Base-by-base conservation (phyloP, 2,329 filamentous ascomycete genomes). In the Incumbomyces delicatus region DNA sequence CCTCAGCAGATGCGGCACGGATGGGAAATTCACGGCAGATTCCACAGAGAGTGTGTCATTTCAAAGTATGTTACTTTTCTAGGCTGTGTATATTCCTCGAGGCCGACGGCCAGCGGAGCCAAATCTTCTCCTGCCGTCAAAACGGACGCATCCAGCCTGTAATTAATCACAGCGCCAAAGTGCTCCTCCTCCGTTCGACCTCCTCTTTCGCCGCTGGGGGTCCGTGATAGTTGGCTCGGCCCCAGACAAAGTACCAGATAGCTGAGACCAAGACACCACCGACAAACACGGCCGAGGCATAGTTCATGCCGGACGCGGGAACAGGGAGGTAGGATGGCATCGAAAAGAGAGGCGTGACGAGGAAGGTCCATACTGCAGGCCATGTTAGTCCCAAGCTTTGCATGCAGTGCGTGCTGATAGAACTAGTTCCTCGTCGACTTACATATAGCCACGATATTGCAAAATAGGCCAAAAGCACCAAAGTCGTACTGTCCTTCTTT, bases 371-470 rank as follows among this genome's bases (percentile, higher is more conserved):
- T 8, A 40, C 53, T 55, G 36, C 18, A 18, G 16, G 11, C n/a
- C 18, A 20, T n/a, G 22, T 50, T 47, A 47, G 48, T 43, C 37
- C 6, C 22, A 16, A 6, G n/a, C n/a, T n/a, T n/a, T n/a, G n/a
- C n/a, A n/a, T n/a, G n/a, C n/a, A n/a, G n/a, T n/a, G n/a, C n/a
- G n/a, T n/a, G n/a, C n/a, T n/a, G n/a, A n/a, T n/a, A n/a, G n/a
- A n/a, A n/a, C n/a, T n/a, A n/a, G n/a, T 27, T 27, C 80, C 81
- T 45, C 46, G 38, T 45, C 32, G 3, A 72, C 73, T 57, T 70
- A 85, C 77, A 71, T 32, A 84, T 62, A n/a, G 82, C 70, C 50
- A 87, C 59, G 18, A 78, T 57, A 59, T 87, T 87, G 66, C 72
- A 76, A 43, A 80, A 63, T 34, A 71, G 63, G 34, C 83, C 83